A percentile compares a stretch with the other conserved stretches of the same genome.
Evolutionary conservation across 163 green algal genomes (phyloP).

Genomic region (Chlamydomonas reinhardtii): DNA sequence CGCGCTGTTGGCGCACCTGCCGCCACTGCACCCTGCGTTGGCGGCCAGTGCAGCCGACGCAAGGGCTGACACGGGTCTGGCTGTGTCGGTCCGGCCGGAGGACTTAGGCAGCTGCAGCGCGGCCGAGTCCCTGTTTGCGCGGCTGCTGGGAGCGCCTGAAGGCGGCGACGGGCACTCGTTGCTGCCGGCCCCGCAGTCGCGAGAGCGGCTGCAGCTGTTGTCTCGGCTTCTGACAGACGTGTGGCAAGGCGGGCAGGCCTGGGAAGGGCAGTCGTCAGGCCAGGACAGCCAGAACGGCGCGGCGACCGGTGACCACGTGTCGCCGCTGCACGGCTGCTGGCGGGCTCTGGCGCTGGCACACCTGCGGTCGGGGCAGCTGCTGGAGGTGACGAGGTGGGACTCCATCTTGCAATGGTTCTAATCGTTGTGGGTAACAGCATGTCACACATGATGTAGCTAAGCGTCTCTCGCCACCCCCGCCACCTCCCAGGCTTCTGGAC

Average conservation of each 20-base stretch:
- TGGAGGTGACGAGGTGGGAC: neutral
- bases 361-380: neutral
- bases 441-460: too few species aligned
- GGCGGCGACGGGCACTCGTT: neutral
- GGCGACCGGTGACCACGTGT: neutral
- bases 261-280: neutral
- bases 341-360: constrained; percentile 3
- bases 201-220: neutral
- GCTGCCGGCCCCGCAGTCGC: neutral
- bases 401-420: neutral
- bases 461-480: too few species aligned
- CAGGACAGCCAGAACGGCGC: neutral
- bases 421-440: neutral
- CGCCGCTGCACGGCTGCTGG: constrained; percentile 21
- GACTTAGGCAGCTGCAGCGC: constrained; percentile 3
- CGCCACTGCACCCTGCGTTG: neutral
- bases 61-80: too few species aligned
- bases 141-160: neutral
- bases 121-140: neutral
- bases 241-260: constrained; percentile 17
- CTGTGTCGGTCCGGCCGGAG: neutral
- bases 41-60: too few species aligned
- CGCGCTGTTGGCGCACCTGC: constrained; percentile 5
- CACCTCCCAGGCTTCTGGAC: constrained; percentile 19
- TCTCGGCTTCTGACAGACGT: neutral